Percentiles rank a stretch among this genome's conserved stretches.
phyloP scores from a whole-genome alignment of 192 early-diverging fungal species.

The Gonapodya prolifera region DNA sequence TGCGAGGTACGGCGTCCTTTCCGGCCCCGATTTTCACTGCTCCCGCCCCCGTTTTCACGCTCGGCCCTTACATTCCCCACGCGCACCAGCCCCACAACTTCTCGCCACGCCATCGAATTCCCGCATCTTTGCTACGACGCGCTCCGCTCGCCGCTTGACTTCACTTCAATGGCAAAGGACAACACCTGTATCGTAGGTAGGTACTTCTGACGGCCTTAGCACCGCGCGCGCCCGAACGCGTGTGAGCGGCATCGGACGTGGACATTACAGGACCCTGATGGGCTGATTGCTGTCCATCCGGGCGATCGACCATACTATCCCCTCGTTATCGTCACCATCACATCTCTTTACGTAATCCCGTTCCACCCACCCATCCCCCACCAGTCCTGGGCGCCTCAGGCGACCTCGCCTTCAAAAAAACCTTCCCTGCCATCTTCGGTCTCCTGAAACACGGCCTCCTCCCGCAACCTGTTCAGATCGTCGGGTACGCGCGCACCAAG shows the following conservation, averaged over 20 bases:
- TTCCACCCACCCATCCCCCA: no score
- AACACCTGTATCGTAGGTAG: neutral
- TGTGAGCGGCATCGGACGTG: neutral
- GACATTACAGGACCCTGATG: neutral
- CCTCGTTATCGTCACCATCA: neutral
- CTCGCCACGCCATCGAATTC: no score
- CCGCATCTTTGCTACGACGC: no score
- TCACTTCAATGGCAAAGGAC: neutral
- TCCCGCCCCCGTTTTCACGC: no score
- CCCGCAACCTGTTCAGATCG: slow-evolving; percentile 55
- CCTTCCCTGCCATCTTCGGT: slow-evolving; percentile 90
- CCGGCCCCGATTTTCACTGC: no score
- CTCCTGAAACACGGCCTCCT: slow-evolving; percentile 78
- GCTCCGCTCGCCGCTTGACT: no score
- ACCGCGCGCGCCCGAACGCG: no score
- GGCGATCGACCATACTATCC: neutral
- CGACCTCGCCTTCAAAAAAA: slow-evolving; percentile 97
- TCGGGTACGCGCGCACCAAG: slow-evolving; percentile 87
- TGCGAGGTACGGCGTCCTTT: no score
- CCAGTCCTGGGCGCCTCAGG: slow-evolving; percentile 24
- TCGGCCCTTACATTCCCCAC: no score
- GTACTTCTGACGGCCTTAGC: neutral
- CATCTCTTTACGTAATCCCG: no score
- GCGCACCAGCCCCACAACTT: no score
- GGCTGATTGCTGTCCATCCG: neutral